These are phyloP conservation scores for Alisma plantagoaquatica DNA, from an alignment of 106 monocot genomes.

Conservation along the genomic window DNA sequence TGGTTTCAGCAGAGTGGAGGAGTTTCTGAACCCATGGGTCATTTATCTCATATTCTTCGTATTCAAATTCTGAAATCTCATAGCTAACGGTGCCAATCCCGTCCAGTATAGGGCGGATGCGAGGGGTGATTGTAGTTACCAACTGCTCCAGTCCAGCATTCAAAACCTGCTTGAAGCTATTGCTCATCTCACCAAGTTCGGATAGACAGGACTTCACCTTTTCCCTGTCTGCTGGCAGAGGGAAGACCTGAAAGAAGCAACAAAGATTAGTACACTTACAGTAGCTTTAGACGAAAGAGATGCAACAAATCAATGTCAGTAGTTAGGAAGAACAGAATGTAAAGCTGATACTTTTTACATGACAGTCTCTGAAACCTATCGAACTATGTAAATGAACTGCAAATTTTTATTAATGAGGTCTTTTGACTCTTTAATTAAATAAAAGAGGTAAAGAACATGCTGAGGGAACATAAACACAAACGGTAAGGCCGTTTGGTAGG, in stretches of 20 bases:
- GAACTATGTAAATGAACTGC: background rate
- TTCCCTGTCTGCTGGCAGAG: slow-evolving; percentile 61
- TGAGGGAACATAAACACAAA: no score
- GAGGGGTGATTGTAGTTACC: slow-evolving; percentile 44
- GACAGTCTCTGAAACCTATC: background rate
- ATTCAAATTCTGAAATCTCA: slow-evolving; percentile 80
- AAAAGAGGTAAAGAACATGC: no score
- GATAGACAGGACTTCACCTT: slow-evolving; percentile 88
- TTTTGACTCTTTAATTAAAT: background rate
- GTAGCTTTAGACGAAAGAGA: background rate
- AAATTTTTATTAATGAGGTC: background rate
- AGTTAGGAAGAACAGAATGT: background rate
- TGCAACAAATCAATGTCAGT: background rate
- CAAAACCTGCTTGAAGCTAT: slow-evolving; percentile 44
- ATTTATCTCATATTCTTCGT: slow-evolving; percentile 91
- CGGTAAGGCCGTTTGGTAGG: no score
- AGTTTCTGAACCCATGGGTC: slow-evolving; percentile 97
- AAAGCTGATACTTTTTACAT: background rate
- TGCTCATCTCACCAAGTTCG: slow-evolving; percentile 77
- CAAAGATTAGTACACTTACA: no score
- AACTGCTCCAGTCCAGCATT: slow-evolving; percentile 73
- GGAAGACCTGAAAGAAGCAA: slow-evolving; percentile 61
- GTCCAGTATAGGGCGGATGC: slow-evolving; percentile 84
- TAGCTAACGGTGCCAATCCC: slow-evolving; percentile 76
- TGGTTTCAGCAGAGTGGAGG: slow-evolving; percentile 58